Evolutionary conservation across 2,329 filamentous ascomycete genomes (phyloP).

Genomic region (Blumeria graminis): DNA sequence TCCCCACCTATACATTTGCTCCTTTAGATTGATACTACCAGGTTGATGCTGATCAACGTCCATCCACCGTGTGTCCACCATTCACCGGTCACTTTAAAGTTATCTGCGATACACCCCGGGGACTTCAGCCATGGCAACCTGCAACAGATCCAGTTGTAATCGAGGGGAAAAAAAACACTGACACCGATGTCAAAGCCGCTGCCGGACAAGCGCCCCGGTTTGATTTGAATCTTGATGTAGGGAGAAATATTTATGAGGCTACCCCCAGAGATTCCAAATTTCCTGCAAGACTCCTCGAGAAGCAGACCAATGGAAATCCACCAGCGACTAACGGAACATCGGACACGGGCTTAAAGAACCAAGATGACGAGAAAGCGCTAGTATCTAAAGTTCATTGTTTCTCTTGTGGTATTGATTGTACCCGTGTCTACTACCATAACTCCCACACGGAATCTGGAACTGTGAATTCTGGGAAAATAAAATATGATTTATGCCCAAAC

Average conservation of each 20-base stretch:
- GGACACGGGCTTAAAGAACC: slow-evolving; percentile 16
- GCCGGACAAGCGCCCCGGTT: slow-evolving; percentile 42
- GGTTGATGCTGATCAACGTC: slow-evolving; percentile 89
- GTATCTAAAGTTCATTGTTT: slow-evolving; percentile 58
- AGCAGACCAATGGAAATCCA: slow-evolving; percentile 50
- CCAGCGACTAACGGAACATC: slow-evolving; percentile 39
- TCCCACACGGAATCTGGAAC: slow-evolving; percentile 23
- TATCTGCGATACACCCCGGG: slow-evolving; percentile 83
- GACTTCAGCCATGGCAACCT: slow-evolving; percentile 86
- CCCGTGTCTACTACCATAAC: slow-evolving; percentile 44
- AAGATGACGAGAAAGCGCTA: slow-evolving; percentile 40
- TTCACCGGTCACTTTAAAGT: slow-evolving; percentile 96
- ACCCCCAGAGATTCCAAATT: slow-evolving; percentile 51
- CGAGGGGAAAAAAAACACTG: slow-evolving; percentile 33
- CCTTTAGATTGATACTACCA: slow-evolving; percentile 17
- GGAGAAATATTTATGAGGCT: slow-evolving; percentile 88
- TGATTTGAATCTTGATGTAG: slow-evolving; percentile 76
- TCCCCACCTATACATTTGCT: neutral
- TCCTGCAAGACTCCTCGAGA: slow-evolving; percentile 36
- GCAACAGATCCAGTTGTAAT: slow-evolving; percentile 46
- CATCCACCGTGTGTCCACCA: slow-evolving; percentile 83
- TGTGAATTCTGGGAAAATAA: slow-evolving; percentile 25
- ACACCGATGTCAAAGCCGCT: slow-evolving; percentile 27
- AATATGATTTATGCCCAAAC: slow-evolving; percentile 74
- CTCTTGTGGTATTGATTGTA: slow-evolving; percentile 81